phyloP scores from a whole-genome alignment of 805 yeast genomes.

The Suhomyces sp. region DNA sequence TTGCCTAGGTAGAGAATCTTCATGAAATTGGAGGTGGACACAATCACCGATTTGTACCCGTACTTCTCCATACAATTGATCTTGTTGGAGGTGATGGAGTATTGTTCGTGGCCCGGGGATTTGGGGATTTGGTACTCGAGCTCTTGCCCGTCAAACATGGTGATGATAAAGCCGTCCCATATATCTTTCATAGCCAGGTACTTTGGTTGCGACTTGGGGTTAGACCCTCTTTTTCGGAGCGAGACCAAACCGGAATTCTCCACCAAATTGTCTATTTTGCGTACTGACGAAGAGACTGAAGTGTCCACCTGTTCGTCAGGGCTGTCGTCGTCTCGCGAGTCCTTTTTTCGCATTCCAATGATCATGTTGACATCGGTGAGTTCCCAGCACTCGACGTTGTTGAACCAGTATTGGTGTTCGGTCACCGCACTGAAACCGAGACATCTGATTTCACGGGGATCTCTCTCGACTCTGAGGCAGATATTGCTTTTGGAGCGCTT shows the following conservation, averaged over 20 bases:
- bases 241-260: constrained; percentile 16
- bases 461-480: constrained; percentile 88
- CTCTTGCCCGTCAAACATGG: constrained; percentile 60
- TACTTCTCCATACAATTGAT: constrained; percentile 64
- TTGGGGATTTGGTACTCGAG: constrained; percentile 52
- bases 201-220: neutral
- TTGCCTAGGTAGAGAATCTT: constrained; percentile 73
- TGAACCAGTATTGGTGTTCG: constrained; percentile 67
- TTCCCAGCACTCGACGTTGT: constrained; percentile 74
- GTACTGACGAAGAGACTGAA: neutral
- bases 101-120: constrained; percentile 37
- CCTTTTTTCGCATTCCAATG: constrained; percentile 51
- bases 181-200: constrained; percentile 8
- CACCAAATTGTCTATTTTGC: constrained; percentile 3
- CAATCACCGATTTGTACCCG: constrained; percentile 75
- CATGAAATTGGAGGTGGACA: constrained; percentile 70
- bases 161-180: constrained; percentile 83
- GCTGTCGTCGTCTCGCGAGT: constrained; percentile 14
- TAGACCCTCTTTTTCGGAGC: constrained; percentile 16
- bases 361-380: constrained; percentile 72
- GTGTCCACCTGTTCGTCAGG: constrained; percentile 5
- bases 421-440: constrained; percentile 74
- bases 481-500: constrained; percentile 76
- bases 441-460: constrained; percentile 87
- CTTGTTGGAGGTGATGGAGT: constrained; percentile 46